phyloP scores from a whole-genome alignment of 2,329 filamentous ascomycete species.

The Fusarium piperis region DNA sequence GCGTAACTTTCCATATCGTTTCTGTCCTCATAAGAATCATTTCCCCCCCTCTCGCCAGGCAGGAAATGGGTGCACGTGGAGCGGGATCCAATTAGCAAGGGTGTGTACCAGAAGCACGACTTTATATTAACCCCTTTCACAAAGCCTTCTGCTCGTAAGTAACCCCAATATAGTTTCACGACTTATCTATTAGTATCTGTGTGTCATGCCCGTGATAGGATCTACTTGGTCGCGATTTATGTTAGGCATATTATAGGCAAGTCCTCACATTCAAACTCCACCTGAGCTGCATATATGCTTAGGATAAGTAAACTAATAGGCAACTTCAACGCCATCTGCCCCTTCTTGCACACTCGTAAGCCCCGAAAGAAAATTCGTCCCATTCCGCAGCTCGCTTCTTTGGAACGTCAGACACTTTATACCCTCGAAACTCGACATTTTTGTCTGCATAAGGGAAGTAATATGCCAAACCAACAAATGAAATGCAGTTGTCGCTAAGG shows the following conservation, averaged over 20 bases:
- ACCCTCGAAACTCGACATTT: conserved; percentile 15
- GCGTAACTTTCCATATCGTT: background rate
- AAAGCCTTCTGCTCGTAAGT: too few species aligned
- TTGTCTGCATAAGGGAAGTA: background rate
- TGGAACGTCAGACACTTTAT: conserved; percentile 6
- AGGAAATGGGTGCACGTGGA: conserved; percentile 22
- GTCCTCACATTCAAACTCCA: background rate
- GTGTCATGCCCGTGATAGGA: too few species aligned
- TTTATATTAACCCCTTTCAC: too few species aligned
- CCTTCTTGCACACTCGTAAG: background rate
- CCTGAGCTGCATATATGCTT: background rate
- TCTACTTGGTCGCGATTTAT: background rate
- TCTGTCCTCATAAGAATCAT: background rate
- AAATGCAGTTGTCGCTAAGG: background rate
- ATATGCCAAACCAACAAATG: conserved; percentile 9
- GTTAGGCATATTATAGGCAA: background rate
- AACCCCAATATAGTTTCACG: too few species aligned
- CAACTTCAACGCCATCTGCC: background rate
- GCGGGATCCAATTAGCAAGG: conserved; percentile 22
- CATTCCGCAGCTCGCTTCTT: background rate
- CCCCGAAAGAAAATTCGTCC: background rate
- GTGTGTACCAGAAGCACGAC: conserved; percentile 6
- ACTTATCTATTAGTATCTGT: too few species aligned
- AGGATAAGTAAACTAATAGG: background rate
- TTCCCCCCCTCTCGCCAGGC: background rate